Evolutionary conservation across 495 filamentous ascomycete species (phyloP).

Genomic region (Aspergillus wentii): DNA sequence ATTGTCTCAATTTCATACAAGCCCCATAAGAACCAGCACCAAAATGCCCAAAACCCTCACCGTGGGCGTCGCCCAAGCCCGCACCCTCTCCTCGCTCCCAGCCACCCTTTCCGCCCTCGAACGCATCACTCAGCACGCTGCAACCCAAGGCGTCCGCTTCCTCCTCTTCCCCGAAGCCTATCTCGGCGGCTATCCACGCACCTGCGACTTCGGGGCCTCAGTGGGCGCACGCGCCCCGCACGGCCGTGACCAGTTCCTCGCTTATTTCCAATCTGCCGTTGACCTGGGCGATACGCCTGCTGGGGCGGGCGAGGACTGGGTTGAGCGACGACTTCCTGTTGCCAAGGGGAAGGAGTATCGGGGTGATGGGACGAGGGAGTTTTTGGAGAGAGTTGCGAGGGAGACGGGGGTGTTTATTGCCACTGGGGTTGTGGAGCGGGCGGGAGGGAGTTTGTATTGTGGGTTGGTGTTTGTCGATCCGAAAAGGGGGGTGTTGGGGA

Average conservation of each 20-base stretch:
- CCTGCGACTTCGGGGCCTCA: conserved; percentile 68
- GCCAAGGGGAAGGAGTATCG: conserved; percentile 44
- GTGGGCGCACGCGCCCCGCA: conserved; percentile 62
- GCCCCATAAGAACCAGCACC: too few species aligned
- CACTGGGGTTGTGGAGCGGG: conserved; percentile 72
- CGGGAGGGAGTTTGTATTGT: conserved; percentile 82
- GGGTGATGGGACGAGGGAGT: conserved; percentile 84
- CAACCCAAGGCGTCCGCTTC: conserved; percentile 56
- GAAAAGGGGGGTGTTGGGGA: conserved; percentile 63
- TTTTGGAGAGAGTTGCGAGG: conserved; percentile 65
- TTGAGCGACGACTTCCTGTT: conserved; percentile 54
- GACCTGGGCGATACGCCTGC: conserved; percentile 83
- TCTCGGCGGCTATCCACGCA: conserved; percentile 87
- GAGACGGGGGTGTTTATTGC: conserved; percentile 79
- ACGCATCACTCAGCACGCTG: conserved; percentile 40
- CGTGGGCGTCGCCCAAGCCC: conserved; percentile 73
- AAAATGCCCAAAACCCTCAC: conserved; percentile 49
- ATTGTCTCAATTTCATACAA: too few species aligned
- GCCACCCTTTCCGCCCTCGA: conserved; percentile 64
- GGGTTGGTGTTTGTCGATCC: conserved; percentile 81
- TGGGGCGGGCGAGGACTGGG: conserved; percentile 71
- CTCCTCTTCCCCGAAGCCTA: conserved; percentile 92
- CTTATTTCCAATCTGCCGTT: conserved; percentile 72
- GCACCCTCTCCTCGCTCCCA: conserved; percentile 57
- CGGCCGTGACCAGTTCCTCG: conserved; percentile 79